These are phyloP conservation scores for Ilex aquifolium DNA, from an alignment of 257 asterid genomes.

Conservation along the genomic window DNA sequence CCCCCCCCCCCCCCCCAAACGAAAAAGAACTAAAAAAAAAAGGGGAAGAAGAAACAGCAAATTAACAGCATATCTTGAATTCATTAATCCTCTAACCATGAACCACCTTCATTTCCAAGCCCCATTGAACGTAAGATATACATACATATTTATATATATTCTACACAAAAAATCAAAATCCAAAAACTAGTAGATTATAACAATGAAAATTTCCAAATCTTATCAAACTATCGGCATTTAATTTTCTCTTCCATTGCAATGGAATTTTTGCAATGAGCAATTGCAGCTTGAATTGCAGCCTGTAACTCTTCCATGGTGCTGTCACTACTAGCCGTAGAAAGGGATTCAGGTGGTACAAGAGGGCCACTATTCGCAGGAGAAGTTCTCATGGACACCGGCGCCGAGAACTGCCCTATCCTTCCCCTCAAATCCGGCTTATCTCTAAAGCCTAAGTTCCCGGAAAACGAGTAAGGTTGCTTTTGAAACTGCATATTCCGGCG, in stretches of 20 bases:
- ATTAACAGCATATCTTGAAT: too few species aligned
- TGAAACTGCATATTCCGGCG: constrained; percentile 19
- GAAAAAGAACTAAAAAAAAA: too few species aligned
- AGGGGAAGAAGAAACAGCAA: too few species aligned
- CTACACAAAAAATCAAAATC: too few species aligned
- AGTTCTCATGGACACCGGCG: constrained; percentile 71
- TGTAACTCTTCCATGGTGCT: constrained; percentile 90
- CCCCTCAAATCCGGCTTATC: constrained; percentile 35
- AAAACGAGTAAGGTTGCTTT: constrained; percentile 43
- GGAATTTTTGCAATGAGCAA: constrained; percentile 88
- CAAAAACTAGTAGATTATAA: too few species aligned
- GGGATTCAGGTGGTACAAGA: constrained; percentile 40
- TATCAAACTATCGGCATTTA: constrained; percentile 17
- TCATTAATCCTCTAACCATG: too few species aligned
- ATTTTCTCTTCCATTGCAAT: constrained; percentile 39
- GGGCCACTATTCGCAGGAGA: constrained; percentile 89
- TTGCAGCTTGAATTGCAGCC: constrained; percentile 91
- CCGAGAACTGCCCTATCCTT: constrained; percentile 54
- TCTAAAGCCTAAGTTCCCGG: constrained; percentile 56
- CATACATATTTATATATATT: too few species aligned
- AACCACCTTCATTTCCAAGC: too few species aligned
- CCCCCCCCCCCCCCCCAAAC: too few species aligned
- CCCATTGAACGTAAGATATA: too few species aligned
- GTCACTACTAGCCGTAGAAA: constrained; percentile 19
- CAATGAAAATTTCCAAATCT: background rate